Evolutionary conservation across 495 filamentous ascomycete species (phyloP).

Genomic region (Mycothermus thermophilus): DNA sequence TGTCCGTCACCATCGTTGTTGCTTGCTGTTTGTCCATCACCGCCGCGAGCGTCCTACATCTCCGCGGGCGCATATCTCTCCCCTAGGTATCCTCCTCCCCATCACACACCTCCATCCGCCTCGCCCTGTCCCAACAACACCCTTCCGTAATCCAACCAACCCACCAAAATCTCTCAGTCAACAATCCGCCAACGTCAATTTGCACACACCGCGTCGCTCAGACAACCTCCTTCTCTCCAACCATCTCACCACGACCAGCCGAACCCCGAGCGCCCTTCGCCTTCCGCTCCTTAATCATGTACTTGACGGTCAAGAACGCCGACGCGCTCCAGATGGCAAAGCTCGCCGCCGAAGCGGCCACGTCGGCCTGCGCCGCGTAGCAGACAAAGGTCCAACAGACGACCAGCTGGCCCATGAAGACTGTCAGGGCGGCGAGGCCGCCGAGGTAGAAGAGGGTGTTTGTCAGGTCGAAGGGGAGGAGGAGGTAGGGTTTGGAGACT

Average conservation of each 20-base stretch:
- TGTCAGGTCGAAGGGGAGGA: slow-evolving; percentile 46
- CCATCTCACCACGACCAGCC: not conserved
- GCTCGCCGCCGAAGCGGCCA: slow-evolving; percentile 31
- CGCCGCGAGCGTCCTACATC: too few species aligned
- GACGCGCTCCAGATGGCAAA: slow-evolving; percentile 32
- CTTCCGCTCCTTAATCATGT: slow-evolving; percentile 24
- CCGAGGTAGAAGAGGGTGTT: slow-evolving; percentile 75
- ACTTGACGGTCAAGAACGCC: slow-evolving; percentile 19
- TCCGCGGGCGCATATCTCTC: too few species aligned
- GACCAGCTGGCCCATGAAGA: slow-evolving; percentile 42
- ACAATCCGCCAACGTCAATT: too few species aligned
- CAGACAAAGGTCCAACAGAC: slow-evolving; percentile 41
- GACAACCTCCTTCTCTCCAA: not conserved
- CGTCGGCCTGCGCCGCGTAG: slow-evolving; percentile 32
- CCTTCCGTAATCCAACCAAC: too few species aligned
- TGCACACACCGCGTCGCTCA: too few species aligned
- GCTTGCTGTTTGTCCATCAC: too few species aligned
- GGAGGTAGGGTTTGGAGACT: slow-evolving; percentile 42
- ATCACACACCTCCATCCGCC: too few species aligned
- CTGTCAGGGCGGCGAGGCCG: slow-evolving; percentile 58
- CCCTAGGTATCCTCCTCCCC: too few species aligned
- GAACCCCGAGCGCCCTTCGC: not conserved
- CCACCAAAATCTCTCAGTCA: too few species aligned
- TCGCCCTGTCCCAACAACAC: too few species aligned
- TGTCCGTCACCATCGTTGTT: too few species aligned